Evolutionary conservation across 768 basidiomycete genomes (phyloP).

Genomic region (Amanita exitialis): DNA sequence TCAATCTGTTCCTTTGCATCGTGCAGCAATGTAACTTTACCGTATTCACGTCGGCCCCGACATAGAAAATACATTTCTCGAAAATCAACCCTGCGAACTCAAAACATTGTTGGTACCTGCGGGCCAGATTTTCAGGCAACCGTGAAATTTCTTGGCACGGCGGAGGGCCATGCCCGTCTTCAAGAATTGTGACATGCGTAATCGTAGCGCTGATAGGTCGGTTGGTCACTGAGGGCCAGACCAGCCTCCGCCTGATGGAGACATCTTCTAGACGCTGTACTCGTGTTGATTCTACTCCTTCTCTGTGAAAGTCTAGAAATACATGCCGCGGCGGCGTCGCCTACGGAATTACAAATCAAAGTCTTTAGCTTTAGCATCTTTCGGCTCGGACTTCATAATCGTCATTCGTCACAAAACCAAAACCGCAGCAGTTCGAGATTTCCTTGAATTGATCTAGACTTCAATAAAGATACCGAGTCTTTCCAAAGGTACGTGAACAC

Average conservation of each 20-base stretch:
- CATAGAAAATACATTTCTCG: neutral
- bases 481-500: neutral
- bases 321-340: neutral
- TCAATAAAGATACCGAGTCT: neutral
- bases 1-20: neutral
- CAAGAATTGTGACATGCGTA: neutral
- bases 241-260: neutral
- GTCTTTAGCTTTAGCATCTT: too few relatives aligned
- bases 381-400: neutral
- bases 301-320: neutral
- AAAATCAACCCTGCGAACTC: neutral
- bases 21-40: neutral
- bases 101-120: constrained; percentile 3
- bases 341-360: neutral
- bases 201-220: constrained; percentile 1
- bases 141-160: neutral
- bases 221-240: neutral
- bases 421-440: neutral
- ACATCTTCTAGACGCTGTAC: too few relatives aligned
- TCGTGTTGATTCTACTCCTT: neutral
- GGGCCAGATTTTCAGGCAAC: neutral
- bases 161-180: neutral
- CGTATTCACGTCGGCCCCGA: neutral
- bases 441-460: neutral
- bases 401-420: neutral